Evolutionary conservation across 148 eudicot genomes (phyloP).

Genomic region (Fagopyrum homotropicum): DNA sequence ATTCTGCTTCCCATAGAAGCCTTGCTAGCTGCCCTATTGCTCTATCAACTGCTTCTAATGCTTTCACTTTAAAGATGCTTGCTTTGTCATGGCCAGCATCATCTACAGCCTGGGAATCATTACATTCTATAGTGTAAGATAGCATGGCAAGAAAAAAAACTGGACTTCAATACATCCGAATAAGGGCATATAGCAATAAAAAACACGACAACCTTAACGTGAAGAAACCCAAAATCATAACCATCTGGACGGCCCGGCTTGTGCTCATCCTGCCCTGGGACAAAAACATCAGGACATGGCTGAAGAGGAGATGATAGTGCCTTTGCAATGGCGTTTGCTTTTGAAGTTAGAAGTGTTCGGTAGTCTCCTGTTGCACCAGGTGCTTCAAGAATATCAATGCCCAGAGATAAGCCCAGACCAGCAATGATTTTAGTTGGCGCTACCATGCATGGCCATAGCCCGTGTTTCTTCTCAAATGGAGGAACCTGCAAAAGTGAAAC

Average conservation of each 20-base stretch:
- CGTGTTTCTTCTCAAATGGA: slow-evolving; percentile 70
- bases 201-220: slow-evolving; percentile 59
- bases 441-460: slow-evolving; percentile 90
- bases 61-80: slow-evolving; percentile 71
- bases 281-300: slow-evolving; percentile 66
- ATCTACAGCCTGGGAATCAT: slow-evolving; percentile 66
- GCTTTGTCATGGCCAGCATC: slow-evolving; percentile 99
- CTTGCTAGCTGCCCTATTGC: slow-evolving; percentile 78
- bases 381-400: slow-evolving; percentile 94
- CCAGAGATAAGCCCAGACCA: slow-evolving; percentile 90
- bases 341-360: slow-evolving; percentile 76
- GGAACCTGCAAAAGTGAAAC: slow-evolving; percentile 48
- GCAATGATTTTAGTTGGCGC: slow-evolving; percentile 98
- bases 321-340: slow-evolving; percentile 78
- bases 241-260: slow-evolving; percentile 75
- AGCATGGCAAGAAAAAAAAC: neutral
- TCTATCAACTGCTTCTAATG: slow-evolving; percentile 78
- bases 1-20: slow-evolving; percentile 84
- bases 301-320: slow-evolving; percentile 80
- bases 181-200: neutral
- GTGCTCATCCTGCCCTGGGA: slow-evolving; percentile 86
- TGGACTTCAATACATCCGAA: neutral
- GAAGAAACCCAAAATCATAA: slow-evolving; percentile 95
- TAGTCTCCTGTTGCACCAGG: slow-evolving; percentile 97
- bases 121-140: neutral